Evolutionary conservation across 106 monocot species (phyloP), one percentile per base, ranked within the genome.

Genomic region (Alisma plantagoaquatica): DNA sequence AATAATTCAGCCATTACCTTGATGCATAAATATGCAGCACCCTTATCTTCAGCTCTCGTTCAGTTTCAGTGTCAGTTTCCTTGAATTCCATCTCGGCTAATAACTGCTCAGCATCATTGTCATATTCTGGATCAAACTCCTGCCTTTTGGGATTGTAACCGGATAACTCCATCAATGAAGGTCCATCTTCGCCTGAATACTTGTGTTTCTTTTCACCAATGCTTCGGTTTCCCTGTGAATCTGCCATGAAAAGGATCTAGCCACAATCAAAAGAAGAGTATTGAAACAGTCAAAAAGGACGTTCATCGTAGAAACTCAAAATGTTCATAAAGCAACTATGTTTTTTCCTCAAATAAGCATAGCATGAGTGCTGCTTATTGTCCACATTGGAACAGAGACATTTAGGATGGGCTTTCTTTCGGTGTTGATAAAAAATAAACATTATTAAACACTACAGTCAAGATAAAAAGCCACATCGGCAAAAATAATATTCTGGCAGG

Each of bases 31-130:
- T 84, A 18, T 53, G 80, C 1, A 96, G 58, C 1, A 96, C 73
- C 5, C 96, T 62, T 14, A 96, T 59, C 60, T 96, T 96, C 52
- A 96, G 46, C 53, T 84, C 81, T 16, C 84, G 61, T 29, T 96
- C 96, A 51, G 73, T 66, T 50, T 96, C 96, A 6, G 84, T 56
- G 51, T 96, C 96, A 28, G 67, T 85, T 62, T 96, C 89, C 68
- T 89, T 96, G 55, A 96, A 96, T 31, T 96, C 96, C 96, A 96
- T 96, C 62, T 96, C 96, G 52, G 96, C 96, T 23, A 89, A 62
- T 60, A 78, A 71, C 26, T 81, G 72, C 53, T 96, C 96, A 1
- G 96, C 96, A 54, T 96, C 84, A 55, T 81, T 78, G 47, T 96
- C 96, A 71, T 89, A 96, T 60, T 96, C 96, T 42, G 89, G 84